Conservation (phyloP, 2,329 filamentous ascomycete genomes). For the Aschersonia sp. region DNA sequence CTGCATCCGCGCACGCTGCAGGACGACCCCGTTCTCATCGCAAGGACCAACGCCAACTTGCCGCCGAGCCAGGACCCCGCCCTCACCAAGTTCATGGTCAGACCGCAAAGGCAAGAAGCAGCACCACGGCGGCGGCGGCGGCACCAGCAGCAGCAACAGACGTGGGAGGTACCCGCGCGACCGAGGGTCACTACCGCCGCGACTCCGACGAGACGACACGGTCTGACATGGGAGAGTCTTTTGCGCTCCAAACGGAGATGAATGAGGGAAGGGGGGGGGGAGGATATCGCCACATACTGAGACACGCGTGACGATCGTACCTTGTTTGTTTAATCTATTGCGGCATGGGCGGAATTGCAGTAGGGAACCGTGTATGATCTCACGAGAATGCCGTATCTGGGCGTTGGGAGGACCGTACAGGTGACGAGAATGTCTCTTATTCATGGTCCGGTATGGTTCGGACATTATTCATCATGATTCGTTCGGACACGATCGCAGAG, state of each 20-base stretch:
- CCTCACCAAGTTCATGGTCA: conserved; percentile 15
- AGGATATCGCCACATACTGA: no score
- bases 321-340: no score
- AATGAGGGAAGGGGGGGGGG: not conserved
- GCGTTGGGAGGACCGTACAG: no score
- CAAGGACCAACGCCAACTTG: conserved; percentile 11
- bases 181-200: conserved; percentile 4
- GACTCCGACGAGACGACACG: conserved; percentile 3
- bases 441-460: no score
- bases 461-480: no score
- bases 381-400: no score
- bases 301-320: no score
- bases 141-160: conserved; percentile 2
- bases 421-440: no score
- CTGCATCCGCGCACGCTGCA: conserved; percentile 24
- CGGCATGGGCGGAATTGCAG: no score
- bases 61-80: conserved; percentile 25
- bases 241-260: conserved; percentile 12
- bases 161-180: conserved; percentile 10
- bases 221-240: conserved; percentile 10
- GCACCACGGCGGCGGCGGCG: conserved; percentile 4
- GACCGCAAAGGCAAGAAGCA: conserved; percentile 1
- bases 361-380: no score
- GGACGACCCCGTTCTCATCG: conserved; percentile 22
- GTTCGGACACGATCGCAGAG: no score